Evolutionary conservation across 2,329 filamentous ascomycete genomes (phyloP).

Genomic region (Neophaeococcomyces aloes): DNA sequence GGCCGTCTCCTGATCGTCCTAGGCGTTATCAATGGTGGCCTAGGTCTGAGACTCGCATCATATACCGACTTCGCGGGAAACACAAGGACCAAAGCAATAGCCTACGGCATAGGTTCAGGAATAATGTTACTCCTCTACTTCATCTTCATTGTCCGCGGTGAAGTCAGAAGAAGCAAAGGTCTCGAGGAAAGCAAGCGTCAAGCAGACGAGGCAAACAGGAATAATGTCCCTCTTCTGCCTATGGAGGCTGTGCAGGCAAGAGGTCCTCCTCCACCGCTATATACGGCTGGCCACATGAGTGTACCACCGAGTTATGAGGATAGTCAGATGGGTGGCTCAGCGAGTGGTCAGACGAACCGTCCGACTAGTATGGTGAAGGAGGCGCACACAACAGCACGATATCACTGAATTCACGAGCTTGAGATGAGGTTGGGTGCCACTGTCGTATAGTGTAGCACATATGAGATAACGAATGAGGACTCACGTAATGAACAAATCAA

Average conservation of each 20-base stretch:
- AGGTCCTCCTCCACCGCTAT: background rate
- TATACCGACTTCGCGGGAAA: constrained; percentile 25
- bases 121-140: constrained; percentile 38
- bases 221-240: background rate
- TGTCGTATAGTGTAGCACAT: too few relatives aligned
- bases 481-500: too few relatives aligned
- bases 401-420: too few relatives aligned
- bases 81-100: constrained; percentile 31
- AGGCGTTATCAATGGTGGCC: constrained; percentile 48
- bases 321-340: constrained; percentile 8
- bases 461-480: too few relatives aligned
- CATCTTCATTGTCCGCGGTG: constrained; percentile 19
- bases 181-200: background rate
- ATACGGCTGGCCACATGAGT: background rate
- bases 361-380: constrained; percentile 9
- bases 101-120: constrained; percentile 41
- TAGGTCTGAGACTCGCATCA: constrained; percentile 41
- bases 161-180: constrained; percentile 10
- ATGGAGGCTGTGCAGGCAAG: background rate
- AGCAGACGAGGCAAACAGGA: background rate
- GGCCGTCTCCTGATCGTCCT: constrained; percentile 42
- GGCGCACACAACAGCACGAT: constrained; percentile 9
- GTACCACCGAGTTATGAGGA: constrained; percentile 5
- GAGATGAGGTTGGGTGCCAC: too few relatives aligned
- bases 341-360: too few relatives aligned